Evolutionary conservation across 2,329 filamentous ascomycete species (phyloP).

Genomic region (Calonectria hawksworthii): DNA sequence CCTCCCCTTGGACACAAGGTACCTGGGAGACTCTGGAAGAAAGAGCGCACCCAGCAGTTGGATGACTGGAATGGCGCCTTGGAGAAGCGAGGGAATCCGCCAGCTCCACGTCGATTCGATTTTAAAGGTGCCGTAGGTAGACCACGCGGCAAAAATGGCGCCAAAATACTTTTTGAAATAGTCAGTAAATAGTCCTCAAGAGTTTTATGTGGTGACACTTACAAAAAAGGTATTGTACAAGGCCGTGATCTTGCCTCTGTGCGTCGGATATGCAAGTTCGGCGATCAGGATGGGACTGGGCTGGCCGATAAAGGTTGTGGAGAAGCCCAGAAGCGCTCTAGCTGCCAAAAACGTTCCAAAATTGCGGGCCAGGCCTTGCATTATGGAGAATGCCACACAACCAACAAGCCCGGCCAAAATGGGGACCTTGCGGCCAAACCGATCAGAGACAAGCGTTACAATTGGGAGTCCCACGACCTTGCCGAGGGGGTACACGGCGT

Average conservation of each 20-base stretch:
- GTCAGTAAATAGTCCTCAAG: not conserved
- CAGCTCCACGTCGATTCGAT: constrained; percentile 48
- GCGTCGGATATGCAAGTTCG: constrained; percentile 49
- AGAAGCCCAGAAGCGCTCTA: constrained; percentile 48
- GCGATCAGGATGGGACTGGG: constrained; percentile 48
- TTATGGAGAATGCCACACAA: constrained; percentile 45
- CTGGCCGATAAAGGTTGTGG: constrained; percentile 45
- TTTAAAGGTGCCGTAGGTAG: constrained; percentile 61
- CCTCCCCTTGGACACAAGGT: constrained; percentile 16
- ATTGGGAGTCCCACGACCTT: constrained; percentile 53
- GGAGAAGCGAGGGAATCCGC: constrained; percentile 60
- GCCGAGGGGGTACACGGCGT: constrained; percentile 53
- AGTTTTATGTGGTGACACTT: not conserved
- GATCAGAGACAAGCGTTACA: constrained; percentile 52
- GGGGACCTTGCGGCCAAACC: constrained; percentile 54
- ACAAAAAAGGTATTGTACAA: constrained; percentile 49
- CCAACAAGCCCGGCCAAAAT: constrained; percentile 51
- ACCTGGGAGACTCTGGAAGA: constrained; percentile 25
- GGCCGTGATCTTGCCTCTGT: constrained; percentile 47
- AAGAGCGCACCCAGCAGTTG: constrained; percentile 10
- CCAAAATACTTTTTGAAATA: constrained; percentile 15
- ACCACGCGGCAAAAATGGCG: constrained; percentile 62
- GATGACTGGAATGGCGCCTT: constrained; percentile 49
- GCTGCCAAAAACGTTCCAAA: constrained; percentile 46
- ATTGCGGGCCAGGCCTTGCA: constrained; percentile 47